Percentiles rank a stretch among this genome's conserved stretches.
Evolutionary conservation across 108 stramenopile genomes (phyloP).

Genomic region (Stephanodiscus triporus): DNA sequence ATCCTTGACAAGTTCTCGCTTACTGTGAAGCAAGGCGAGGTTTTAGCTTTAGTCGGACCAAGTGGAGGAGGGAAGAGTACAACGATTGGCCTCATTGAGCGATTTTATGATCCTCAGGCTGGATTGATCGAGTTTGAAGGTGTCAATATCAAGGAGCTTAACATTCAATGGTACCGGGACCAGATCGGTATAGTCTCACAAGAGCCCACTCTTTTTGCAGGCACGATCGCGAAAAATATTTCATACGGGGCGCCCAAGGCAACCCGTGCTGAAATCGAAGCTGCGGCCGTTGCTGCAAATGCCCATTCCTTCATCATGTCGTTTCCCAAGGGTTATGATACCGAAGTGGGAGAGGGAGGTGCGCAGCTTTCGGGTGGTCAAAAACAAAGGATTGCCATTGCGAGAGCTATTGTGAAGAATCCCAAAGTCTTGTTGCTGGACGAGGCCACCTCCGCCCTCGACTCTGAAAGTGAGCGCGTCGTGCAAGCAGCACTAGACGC

Average conservation of each 20-base stretch:
- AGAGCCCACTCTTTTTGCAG: slow-evolving; percentile 91
- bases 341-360: slow-evolving; percentile 81
- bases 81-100: slow-evolving; percentile 82
- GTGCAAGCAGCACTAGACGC: slow-evolving; percentile 89
- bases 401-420: slow-evolving; percentile 85
- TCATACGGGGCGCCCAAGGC: slow-evolving; percentile 67
- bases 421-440: slow-evolving; percentile 80
- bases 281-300: slow-evolving; percentile 87
- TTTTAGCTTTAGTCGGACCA: slow-evolving; percentile 62
- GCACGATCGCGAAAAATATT: slow-evolving; percentile 92
- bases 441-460: slow-evolving; percentile 64
- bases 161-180: slow-evolving; percentile 79
- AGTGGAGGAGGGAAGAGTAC: slow-evolving; percentile 92
- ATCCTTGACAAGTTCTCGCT: slow-evolving; percentile 67
- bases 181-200: slow-evolving; percentile 92
- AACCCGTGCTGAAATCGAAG: slow-evolving; percentile 66
- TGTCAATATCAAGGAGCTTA: slow-evolving; percentile 69
- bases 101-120: slow-evolving; percentile 90
- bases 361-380: slow-evolving; percentile 56
- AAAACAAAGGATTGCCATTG: slow-evolving; percentile 74
- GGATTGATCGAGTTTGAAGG: slow-evolving; percentile 88
- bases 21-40: slow-evolving; percentile 57
- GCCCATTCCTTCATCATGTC: slow-evolving; percentile 87
- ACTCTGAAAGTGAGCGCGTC: slow-evolving; percentile 79
- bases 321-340: slow-evolving; percentile 66